phyloP scores from a whole-genome alignment of 192 early-diverging fungal species.

The Gonapodya prolifera region DNA sequence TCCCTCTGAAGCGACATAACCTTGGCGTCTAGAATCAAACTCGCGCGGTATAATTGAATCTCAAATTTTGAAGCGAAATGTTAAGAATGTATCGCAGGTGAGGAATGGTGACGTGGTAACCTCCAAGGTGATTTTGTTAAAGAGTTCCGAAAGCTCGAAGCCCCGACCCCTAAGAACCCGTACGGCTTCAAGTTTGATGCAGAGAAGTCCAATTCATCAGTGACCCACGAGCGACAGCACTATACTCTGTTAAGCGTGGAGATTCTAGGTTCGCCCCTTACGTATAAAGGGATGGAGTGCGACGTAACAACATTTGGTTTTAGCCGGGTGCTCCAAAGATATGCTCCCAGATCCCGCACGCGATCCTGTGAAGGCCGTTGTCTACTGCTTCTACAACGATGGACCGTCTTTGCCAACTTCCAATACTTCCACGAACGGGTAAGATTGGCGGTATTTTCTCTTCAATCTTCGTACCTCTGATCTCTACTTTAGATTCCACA shows the following conservation, averaged over 20 bases:
- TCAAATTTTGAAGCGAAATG: neutral
- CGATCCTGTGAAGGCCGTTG: conserved; percentile 46
- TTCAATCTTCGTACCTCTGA: neutral
- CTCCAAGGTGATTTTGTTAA: neutral
- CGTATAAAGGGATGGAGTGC: neutral
- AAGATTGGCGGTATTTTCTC: neutral
- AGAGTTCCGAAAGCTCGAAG: conserved; percentile 31
- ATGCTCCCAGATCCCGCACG: conserved; percentile 53
- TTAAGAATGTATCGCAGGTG: neutral
- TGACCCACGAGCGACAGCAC: conserved; percentile 26
- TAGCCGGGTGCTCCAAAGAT: conserved; percentile 21
- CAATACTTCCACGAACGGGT: neutral
- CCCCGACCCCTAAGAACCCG: conserved; percentile 43
- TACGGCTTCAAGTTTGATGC: conserved; percentile 54
- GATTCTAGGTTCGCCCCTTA: conserved; percentile 28
- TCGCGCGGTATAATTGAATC: neutral
- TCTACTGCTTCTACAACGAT: conserved; percentile 56
- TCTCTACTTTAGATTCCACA: neutral
- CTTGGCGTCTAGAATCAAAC: neutral
- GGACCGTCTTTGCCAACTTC: neutral
- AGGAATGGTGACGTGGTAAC: neutral
- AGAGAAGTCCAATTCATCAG: conserved; percentile 25
- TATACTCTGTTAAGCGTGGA: conserved; percentile 46
- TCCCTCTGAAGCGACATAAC: neutral
- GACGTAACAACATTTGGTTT: neutral